phyloP scores from a whole-genome alignment of 371 early-diverging fungal genomes.

The Rhizomucor miehei region DNA sequence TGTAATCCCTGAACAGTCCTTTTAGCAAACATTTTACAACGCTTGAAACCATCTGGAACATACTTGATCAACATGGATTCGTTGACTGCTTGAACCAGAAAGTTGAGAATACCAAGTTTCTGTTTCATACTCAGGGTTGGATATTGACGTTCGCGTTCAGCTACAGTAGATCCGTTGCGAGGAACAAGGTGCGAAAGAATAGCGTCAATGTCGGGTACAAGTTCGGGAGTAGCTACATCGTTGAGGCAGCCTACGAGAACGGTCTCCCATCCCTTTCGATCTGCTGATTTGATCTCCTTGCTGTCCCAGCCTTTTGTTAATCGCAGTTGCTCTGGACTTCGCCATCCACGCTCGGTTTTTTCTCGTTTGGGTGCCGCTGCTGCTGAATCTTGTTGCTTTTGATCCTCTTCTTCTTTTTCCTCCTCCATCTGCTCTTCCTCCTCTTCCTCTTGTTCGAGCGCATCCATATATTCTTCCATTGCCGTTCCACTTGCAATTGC shows the following conservation, averaged over 20 bases:
- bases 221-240: slow-evolving; percentile 42
- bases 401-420: not conserved
- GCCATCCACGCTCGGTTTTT: slow-evolving; percentile 34
- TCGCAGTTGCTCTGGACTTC: slow-evolving; percentile 31
- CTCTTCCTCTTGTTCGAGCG: slow-evolving; percentile 7
- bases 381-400: slow-evolving; percentile 7
- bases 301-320: slow-evolving; percentile 39
- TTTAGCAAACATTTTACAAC: not conserved
- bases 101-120: slow-evolving; percentile 39
- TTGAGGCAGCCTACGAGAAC: slow-evolving; percentile 46
- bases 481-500: slow-evolving; percentile 32
- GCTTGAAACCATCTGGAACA: not conserved
- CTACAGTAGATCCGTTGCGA: slow-evolving; percentile 25
- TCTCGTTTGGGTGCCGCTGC: slow-evolving; percentile 16
- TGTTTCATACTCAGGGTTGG: slow-evolving; percentile 30
- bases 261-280: slow-evolving; percentile 46
- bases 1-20: slow-evolving; percentile 44
- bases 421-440: slow-evolving; percentile 1
- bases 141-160: slow-evolving; percentile 45
- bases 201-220: slow-evolving; percentile 35
- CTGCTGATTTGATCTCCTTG: slow-evolving; percentile 29
- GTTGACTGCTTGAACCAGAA: slow-evolving; percentile 41
- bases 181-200: slow-evolving; percentile 41
- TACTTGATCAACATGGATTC: slow-evolving; percentile 45
- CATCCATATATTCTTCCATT: slow-evolving; percentile 30